phyloP scores from a whole-genome alignment of 2,329 filamentous ascomycete genomes.

The Thielaviopsis euricoi region DNA sequence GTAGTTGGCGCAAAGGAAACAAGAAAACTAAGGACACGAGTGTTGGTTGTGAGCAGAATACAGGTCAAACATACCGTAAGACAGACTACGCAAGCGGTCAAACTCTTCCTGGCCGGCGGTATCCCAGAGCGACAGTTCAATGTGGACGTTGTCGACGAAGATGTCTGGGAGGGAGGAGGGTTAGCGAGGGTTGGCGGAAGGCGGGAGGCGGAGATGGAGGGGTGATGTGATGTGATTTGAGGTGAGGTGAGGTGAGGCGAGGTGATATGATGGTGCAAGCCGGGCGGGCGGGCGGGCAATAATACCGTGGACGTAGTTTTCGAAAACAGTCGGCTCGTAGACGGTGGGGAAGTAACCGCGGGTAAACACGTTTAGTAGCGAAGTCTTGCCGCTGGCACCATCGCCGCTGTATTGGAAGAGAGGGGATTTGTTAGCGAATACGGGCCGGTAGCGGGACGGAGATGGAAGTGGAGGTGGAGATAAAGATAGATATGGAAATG shows the following conservation, averaged over 20 bases:
- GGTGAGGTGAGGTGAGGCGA: neutral
- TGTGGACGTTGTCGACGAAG: conserved; percentile 92
- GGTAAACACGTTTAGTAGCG: conserved; percentile 93
- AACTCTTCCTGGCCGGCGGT: conserved; percentile 98
- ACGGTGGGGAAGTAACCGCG: conserved; percentile 90
- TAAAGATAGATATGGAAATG: too few relatives aligned
- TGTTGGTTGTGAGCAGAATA: neutral
- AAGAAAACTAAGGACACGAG: too few relatives aligned
- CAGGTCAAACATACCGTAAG: conserved; percentile 50
- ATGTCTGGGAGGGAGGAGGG: conserved; percentile 48
- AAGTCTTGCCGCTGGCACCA: conserved; percentile 94
- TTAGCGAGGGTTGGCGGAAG: neutral
- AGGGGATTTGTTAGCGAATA: neutral
- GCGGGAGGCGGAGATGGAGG: neutral
- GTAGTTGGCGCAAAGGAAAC: too few relatives aligned
- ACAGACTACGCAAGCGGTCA: conserved; percentile 84
- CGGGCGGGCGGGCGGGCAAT: neutral
- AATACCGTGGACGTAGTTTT: conserved; percentile 96
- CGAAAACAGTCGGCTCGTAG: conserved; percentile 95
- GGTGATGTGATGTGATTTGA: neutral
- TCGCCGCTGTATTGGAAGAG: conserved; percentile 49
- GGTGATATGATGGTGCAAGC: neutral
- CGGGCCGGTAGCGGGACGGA: neutral
- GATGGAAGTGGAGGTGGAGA: neutral
- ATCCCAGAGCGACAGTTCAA: conserved; percentile 95